Base-by-base conservation (phyloP, 2,329 filamentous ascomycete genomes). In the Colletotrichum sp. region DNA sequence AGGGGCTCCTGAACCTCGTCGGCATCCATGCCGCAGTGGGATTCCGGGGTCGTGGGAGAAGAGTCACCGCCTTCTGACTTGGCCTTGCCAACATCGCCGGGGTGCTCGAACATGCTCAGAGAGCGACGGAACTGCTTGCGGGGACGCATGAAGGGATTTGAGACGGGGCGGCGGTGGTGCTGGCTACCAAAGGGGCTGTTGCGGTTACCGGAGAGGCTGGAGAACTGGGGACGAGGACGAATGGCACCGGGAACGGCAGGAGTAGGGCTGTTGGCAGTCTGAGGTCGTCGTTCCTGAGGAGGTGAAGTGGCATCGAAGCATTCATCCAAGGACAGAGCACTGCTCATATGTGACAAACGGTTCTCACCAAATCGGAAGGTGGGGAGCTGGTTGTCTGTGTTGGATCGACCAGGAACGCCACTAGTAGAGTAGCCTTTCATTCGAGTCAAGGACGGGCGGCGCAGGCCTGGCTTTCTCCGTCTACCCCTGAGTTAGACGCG, bases 51-150 rank as follows among this genome's bases (percentile, higher is more conserved):
- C 49, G 87, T 87, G 80, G 88, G 90, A 76, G 90, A 88, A 74
- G 89, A 84, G 69, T 86, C 82, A 75, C 87, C 84, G 13, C 91
- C 90, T 78, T 93, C 84, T 3, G 83, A 88, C 84, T 96, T 95
- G 72, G 93, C 89, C 86, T 95, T 95, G 88, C 98, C 94, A 71
- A 98, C 90, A 82, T 99, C 97, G 79, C 92, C 94, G 5, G 96
- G 94, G 83, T 94, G 93, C 87, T 99, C 96, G 86, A 98, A 99
- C 97, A 99, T 99, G 90, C 97, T 99, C 82, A 98, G 88, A 29
- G 96, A 98, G 79, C 97, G 93, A 77, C 97, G 93, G 82, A 96
- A 96, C 84, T 97, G 95, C 82, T 98, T 98, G 79, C 96, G 92
- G 61, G 95, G 95, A 77, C 95, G 92, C 80, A 92, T 88, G 79